These are phyloP conservation scores for Cryptococcus hybrid DNA, from an alignment of 1,284 basidiomycete genomes.

Conservation along the genomic window DNA sequence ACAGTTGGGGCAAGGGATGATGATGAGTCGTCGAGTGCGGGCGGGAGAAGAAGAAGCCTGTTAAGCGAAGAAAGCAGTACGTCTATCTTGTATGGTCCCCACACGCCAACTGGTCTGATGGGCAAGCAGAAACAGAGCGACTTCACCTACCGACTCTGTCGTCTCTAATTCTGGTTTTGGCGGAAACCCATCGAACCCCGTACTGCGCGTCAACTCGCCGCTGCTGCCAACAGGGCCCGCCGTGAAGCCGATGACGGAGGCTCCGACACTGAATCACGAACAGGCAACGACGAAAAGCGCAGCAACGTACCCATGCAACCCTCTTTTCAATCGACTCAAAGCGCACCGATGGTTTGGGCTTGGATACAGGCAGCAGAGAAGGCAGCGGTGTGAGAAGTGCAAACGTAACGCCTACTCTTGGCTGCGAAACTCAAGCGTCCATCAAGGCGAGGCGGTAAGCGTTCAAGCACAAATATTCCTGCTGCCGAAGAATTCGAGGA, in stretches of 20 bases:
- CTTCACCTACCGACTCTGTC: constrained; percentile 44
- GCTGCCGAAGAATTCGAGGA: constrained; percentile 35
- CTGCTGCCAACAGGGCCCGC: constrained; percentile 38
- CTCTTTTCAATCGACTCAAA: constrained; percentile 26
- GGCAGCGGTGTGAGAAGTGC: constrained; percentile 7
- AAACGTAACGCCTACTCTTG: constrained; percentile 16
- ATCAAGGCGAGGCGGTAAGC: constrained; percentile 24
- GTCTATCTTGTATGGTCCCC: constrained; percentile 11
- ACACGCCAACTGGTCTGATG: not conserved
- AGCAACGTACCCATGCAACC: constrained; percentile 23
- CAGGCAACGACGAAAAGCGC: constrained; percentile 13
- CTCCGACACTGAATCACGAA: constrained; percentile 34
- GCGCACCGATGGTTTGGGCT: constrained; percentile 10
- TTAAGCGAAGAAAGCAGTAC: constrained; percentile 43
- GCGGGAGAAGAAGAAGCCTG: constrained; percentile 32
- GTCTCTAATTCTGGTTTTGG: constrained; percentile 36
- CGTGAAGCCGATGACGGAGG: constrained; percentile 31
- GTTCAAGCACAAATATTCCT: constrained; percentile 27
- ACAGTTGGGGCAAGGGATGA: constrained; percentile 34
- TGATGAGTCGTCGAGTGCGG: constrained; percentile 41
- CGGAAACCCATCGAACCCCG: constrained; percentile 35
- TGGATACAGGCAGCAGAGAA: constrained; percentile 21
- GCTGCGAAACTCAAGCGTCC: constrained; percentile 10
- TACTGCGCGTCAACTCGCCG: constrained; percentile 46
- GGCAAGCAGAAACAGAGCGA: constrained; percentile 28